A percentile compares a stretch with the other conserved stretches of the same genome.
Evolutionary conservation across 768 basidiomycete genomes (phyloP).

Genomic region (Coprinopsis marcescibilis): DNA sequence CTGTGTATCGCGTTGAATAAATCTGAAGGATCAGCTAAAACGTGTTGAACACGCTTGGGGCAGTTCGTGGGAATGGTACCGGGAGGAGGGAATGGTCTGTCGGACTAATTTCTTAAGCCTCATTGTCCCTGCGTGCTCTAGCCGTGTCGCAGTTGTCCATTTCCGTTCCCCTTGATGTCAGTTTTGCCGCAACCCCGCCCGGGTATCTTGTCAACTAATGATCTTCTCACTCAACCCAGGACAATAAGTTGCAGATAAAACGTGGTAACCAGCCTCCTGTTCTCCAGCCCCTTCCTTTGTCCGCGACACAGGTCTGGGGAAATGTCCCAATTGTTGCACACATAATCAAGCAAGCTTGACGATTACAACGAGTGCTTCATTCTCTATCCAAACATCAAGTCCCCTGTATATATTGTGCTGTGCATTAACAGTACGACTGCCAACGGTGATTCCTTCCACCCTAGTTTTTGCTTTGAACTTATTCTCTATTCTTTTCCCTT

Average conservation of each 20-base stretch:
- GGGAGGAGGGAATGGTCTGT: slow-evolving; percentile 1
- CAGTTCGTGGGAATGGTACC: background rate
- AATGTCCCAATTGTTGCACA: slow-evolving; percentile 6
- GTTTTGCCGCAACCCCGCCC: slow-evolving; percentile 3
- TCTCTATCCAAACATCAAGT: background rate
- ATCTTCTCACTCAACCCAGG: slow-evolving; percentile 23
- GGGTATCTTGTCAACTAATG: slow-evolving; percentile 8
- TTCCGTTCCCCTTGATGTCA: slow-evolving; percentile 7
- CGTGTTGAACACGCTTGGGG: background rate
- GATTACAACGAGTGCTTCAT: background rate
- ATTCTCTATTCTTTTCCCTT: slow-evolving; percentile 11
- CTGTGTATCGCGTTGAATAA: too few species aligned
- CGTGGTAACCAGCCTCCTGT: slow-evolving; percentile 16
- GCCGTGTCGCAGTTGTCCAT: slow-evolving; percentile 2
- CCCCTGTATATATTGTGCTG: background rate
- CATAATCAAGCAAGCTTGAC: background rate
- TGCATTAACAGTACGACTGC: slow-evolving; percentile 6
- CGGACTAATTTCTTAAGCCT: slow-evolving; percentile 17
- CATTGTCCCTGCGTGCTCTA: slow-evolving; percentile 28
- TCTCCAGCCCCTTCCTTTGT: background rate
- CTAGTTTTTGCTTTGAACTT: slow-evolving; percentile 3
- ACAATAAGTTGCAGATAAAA: slow-evolving; percentile 21
- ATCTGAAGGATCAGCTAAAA: background rate
- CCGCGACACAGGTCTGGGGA: slow-evolving; percentile 2
- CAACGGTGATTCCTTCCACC: slow-evolving; percentile 5